A percentile compares a stretch with the other conserved stretches of the same genome.
phyloP scores from a whole-genome alignment of 1,284 basidiomycete genomes.

The Mycena sp. region DNA sequence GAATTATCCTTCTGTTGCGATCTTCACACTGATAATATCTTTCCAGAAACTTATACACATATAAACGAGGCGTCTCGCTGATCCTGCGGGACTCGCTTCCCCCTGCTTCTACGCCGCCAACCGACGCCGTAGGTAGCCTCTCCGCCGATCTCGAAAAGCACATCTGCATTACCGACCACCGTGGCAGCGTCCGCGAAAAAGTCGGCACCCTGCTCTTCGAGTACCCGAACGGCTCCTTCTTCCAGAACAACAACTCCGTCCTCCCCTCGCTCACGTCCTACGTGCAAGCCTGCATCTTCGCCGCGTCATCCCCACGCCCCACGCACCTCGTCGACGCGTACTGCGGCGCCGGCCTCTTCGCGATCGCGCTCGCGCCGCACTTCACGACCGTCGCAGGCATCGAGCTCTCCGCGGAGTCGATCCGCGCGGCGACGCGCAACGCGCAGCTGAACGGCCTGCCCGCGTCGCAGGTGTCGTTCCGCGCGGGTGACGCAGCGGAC shows the following conservation, averaged over 20 bases:
- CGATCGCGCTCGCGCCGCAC: conserved; percentile 84
- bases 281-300: conserved; percentile 81
- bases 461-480: conserved; percentile 61
- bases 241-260: conserved; percentile 98
- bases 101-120: conserved; percentile 27
- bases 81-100: conserved; percentile 89
- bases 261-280: conserved; percentile 86
- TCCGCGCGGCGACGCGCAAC: conserved; percentile 84
- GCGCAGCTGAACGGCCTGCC: conserved; percentile 78
- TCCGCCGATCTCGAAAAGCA: conserved; percentile 60
- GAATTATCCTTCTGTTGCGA: conserved; percentile 36
- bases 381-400: conserved; percentile 91
- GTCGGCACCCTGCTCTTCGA: conserved; percentile 88
- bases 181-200: conserved; percentile 83
- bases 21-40: conserved; percentile 15
- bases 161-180: conserved; percentile 87
- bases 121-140: conserved; percentile 36
- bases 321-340: conserved; percentile 94
- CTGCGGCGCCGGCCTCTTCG: conserved; percentile 93
- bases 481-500: conserved; percentile 74
- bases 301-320: conserved; percentile 46
- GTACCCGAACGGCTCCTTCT: conserved; percentile 91
- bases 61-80: conserved; percentile 91
- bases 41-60: conserved; percentile 80
- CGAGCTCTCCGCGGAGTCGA: conserved; percentile 84